These are phyloP conservation scores for Rhodotorula sphaerocarpa DNA, from an alignment of 768 basidiomycete genomes.

Conservation along the genomic window DNA sequence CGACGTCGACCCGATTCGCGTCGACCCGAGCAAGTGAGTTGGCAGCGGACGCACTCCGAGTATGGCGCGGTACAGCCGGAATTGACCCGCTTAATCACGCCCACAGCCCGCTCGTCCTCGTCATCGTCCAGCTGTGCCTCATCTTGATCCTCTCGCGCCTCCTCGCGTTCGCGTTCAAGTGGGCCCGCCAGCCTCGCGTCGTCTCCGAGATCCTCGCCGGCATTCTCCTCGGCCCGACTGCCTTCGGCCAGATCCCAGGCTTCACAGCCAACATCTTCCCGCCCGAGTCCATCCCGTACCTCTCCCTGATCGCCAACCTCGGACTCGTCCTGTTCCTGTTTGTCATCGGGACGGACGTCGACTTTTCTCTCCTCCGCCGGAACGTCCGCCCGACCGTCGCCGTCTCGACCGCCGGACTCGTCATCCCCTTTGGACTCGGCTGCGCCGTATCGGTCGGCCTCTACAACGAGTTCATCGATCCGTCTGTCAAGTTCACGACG, in stretches of 20 bases:
- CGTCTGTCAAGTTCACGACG: slow-evolving; percentile 62
- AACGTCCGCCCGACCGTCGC: slow-evolving; percentile 55
- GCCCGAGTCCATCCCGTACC: slow-evolving; percentile 52
- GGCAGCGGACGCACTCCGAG: no score
- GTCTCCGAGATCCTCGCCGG: slow-evolving; percentile 49
- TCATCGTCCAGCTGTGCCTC: slow-evolving; percentile 44
- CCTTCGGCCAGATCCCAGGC: slow-evolving; percentile 54
- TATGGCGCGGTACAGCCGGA: no score
- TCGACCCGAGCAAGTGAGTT: slow-evolving; percentile 15
- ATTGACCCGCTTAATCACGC: no score
- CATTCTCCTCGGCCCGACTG: slow-evolving; percentile 66
- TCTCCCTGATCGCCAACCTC: neutral
- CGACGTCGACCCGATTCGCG: slow-evolving; percentile 1
- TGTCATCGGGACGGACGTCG: slow-evolving; percentile 76
- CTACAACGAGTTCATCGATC: slow-evolving; percentile 56
- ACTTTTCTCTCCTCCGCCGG: slow-evolving; percentile 58
- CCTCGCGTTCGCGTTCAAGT: slow-evolving; percentile 57
- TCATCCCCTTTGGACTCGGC: slow-evolving; percentile 72
- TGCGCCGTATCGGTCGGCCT: slow-evolving; percentile 65
- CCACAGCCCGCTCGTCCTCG: slow-evolving; percentile 35
- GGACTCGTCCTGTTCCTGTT: slow-evolving; percentile 48
- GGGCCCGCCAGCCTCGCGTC: slow-evolving; percentile 79
- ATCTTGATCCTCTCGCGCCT: slow-evolving; percentile 72
- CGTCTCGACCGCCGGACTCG: slow-evolving; percentile 61
- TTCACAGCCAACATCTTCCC: slow-evolving; percentile 84